Evolutionary conservation across 257 asterid genomes (phyloP), one percentile per base, ranked within the genome.

Genomic region (Voacanga thouarsii): DNA sequence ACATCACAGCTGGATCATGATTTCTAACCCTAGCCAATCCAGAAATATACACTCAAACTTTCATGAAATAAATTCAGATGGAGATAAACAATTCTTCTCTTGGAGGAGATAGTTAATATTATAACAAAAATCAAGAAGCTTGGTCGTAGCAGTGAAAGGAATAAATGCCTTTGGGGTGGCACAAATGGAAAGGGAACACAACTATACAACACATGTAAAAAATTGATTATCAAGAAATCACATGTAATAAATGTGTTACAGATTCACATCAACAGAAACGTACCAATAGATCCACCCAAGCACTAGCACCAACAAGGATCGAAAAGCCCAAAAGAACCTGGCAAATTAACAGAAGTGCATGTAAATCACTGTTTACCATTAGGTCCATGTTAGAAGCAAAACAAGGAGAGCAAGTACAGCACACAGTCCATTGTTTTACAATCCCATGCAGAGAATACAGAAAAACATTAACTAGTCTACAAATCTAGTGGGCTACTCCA

Each of bases 251-350:
- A 26, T 12, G n/a, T 6, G 39, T 43, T 60, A 55, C 63, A 12
- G n/a, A 44, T 28, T 55, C 50, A 53, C 19, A 76, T 72, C 16
- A 67, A 55, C 7, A 70, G 76, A 68, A 72, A 80, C 89, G 2
- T 89, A 95, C 98, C 98, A 95, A 86, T 83, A 95, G 92, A 90
- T 95, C 99, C 80, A 92, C 98, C 99, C 99, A 95, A 78, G 98
- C 92, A 83, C 96, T 93, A 84, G 99, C 97, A 75, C 99, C 99
- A 84, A 96, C 98, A 72, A 96, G 98, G 77, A 96, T 92, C 44
- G 99, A 96, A 83, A 96, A 96, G 65, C 97, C 97, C 72, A 95
- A 90, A 76, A 93, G 98, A 77, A 95, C 98, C 99, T 95, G 96
- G 78, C 75, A 53, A 74, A 39, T 65, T 59, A 63, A 71, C 49